Percentiles rank a stretch among this genome's conserved stretches.
Evolutionary conservation across 345 rosid species (phyloP).

Genomic region (Moringa oleifera): DNA sequence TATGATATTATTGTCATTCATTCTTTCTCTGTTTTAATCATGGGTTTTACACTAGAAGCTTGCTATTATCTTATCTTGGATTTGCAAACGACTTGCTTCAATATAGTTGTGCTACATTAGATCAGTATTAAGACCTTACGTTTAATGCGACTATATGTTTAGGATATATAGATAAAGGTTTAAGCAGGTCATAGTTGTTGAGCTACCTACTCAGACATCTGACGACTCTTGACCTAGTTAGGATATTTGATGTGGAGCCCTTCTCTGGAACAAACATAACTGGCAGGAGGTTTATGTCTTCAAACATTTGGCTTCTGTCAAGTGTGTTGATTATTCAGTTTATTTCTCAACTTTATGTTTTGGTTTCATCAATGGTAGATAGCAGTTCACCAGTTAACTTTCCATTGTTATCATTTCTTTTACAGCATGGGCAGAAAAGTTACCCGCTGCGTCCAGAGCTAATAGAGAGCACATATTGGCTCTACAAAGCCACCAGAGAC

Average conservation of each 20-base stretch:
- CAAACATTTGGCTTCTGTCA: not conserved
- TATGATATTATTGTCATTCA: not conserved
- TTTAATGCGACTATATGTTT: not conserved
- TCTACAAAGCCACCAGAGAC: conserved; percentile 94
- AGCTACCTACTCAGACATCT: too few relatives aligned
- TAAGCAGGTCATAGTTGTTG: not conserved
- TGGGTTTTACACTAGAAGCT: not conserved
- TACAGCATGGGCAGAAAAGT: conserved; percentile 90
- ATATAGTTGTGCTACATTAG: not conserved
- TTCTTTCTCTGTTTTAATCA: not conserved
- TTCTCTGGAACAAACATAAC: not conserved
- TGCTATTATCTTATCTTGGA: not conserved
- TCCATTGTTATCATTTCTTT: conserved; percentile 11
- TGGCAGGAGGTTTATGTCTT: not conserved
- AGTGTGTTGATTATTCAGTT: not conserved
- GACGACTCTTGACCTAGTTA: not conserved
- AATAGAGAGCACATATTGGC: conserved; percentile 98
- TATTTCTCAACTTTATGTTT: not conserved
- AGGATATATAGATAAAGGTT: not conserved
- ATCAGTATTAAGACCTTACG: not conserved
- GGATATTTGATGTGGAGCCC: not conserved
- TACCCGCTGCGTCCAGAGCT: conserved; percentile 96
- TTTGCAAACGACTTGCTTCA: not conserved
- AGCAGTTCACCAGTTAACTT: conserved; percentile 11
- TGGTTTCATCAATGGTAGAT: not conserved